These are phyloP conservation scores for Gloeostereum incarnatum DNA, from an alignment of 768 basidiomycete species.

Conservation along the genomic window DNA sequence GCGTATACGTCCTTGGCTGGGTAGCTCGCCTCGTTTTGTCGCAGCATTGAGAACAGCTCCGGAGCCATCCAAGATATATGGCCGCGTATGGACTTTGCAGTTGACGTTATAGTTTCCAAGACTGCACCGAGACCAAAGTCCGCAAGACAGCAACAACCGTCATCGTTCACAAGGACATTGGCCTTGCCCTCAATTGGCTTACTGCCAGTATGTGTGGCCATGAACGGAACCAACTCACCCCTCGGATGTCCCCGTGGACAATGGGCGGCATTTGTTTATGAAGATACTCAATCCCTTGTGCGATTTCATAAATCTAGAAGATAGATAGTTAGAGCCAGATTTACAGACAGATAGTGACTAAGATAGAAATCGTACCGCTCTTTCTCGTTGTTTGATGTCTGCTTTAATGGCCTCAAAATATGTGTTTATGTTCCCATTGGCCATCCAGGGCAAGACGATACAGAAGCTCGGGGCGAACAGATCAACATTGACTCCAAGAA, in stretches of 20 bases:
- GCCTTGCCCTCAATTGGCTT: not conserved
- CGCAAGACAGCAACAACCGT: not conserved
- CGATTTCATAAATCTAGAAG: slow-evolving; percentile 16
- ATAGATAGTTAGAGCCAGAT: no score
- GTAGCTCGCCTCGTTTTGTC: not conserved
- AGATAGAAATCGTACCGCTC: slow-evolving; percentile 13
- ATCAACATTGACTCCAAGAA: slow-evolving; percentile 18
- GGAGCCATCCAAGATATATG: not conserved
- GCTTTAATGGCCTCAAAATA: slow-evolving; percentile 14
- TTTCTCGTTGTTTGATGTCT: slow-evolving; percentile 8
- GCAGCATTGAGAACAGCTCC: not conserved
- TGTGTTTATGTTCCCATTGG: slow-evolving; percentile 13
- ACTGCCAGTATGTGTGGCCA: not conserved
- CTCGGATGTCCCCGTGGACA: slow-evolving; percentile 19
- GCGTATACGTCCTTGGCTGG: not conserved
- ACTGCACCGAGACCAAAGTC: not conserved
- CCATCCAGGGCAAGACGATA: slow-evolving; percentile 28
- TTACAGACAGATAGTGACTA: no score
- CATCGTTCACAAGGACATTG: not conserved
- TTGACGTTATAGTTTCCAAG: not conserved
- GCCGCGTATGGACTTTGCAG: not conserved
- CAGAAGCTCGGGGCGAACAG: slow-evolving; percentile 4
- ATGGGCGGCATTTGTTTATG: slow-evolving; percentile 19
- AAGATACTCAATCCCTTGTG: slow-evolving; percentile 17
- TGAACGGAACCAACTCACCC: slow-evolving; percentile 9